phyloP scores from a whole-genome alignment of 2,329 filamentous ascomycete genomes.

The Hypomyces perniciosus region DNA sequence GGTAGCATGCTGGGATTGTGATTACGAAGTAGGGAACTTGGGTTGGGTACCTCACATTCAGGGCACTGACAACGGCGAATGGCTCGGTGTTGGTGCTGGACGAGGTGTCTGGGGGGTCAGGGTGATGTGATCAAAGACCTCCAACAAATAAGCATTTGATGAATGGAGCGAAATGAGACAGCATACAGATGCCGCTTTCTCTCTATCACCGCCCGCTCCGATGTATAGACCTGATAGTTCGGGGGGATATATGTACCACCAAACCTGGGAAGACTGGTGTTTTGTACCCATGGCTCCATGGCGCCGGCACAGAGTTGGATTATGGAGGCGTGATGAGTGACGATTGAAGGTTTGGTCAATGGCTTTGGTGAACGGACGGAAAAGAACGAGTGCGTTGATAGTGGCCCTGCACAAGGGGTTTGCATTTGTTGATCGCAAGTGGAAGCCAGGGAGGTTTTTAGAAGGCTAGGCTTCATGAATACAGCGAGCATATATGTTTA shows the following conservation, averaged over 20 bases:
- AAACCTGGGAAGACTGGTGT: slow-evolving; percentile 4
- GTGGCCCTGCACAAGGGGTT: slow-evolving; percentile 4
- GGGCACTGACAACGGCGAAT: slow-evolving; percentile 67
- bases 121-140: slow-evolving; percentile 22
- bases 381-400: slow-evolving; percentile 1
- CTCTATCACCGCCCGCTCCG: background rate
- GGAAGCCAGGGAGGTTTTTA: slow-evolving; percentile 7
- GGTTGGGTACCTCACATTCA: slow-evolving; percentile 74
- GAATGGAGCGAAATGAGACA: background rate
- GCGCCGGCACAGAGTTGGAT: slow-evolving; percentile 1
- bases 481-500: slow-evolving; percentile 6
- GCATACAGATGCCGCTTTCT: background rate
- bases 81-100: slow-evolving; percentile 77
- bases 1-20: slow-evolving; percentile 74
- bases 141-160: background rate
- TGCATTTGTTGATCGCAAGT: slow-evolving; percentile 8
- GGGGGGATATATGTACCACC: slow-evolving; percentile 6
- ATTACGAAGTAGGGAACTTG: slow-evolving; percentile 80
- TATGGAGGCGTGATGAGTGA: slow-evolving; percentile 11
- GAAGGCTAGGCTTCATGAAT: slow-evolving; percentile 5
- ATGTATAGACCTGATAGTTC: slow-evolving; percentile 8
- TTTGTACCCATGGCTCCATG: slow-evolving; percentile 8
- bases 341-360: slow-evolving; percentile 9
- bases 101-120: slow-evolving; percentile 75
- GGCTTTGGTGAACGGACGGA: slow-evolving; percentile 5